Conservation (phyloP, 768 basidiomycete genomes). For the Russula emetica region DNA sequence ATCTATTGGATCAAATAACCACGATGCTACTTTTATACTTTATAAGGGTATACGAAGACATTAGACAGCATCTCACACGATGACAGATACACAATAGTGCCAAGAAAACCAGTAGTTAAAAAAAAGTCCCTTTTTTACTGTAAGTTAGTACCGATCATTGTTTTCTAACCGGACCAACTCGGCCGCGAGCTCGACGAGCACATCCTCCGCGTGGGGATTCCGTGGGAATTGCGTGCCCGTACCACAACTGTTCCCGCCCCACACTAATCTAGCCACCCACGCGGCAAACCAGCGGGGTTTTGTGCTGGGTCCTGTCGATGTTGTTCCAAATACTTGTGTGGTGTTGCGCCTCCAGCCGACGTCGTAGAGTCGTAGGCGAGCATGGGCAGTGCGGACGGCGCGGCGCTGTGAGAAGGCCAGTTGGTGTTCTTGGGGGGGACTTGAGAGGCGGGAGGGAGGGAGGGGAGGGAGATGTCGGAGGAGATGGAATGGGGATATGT, state of each 20-base stretch:
- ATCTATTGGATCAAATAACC: not conserved
- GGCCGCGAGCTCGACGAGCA: slow-evolving; percentile 59
- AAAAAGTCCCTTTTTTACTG: not conserved
- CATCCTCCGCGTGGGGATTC: slow-evolving; percentile 61
- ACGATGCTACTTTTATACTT: not conserved
- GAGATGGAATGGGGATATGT: slow-evolving; percentile 68
- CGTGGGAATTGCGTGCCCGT: slow-evolving; percentile 66
- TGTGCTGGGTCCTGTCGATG: slow-evolving; percentile 28
- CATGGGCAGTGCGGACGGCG: slow-evolving; percentile 61
- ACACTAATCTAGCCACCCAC: slow-evolving; percentile 51
- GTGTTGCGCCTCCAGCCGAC: slow-evolving; percentile 71
- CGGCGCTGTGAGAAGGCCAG: slow-evolving; percentile 60
- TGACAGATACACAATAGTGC: not conserved
- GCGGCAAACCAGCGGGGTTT: slow-evolving; percentile 44
- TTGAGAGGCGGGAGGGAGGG: slow-evolving; percentile 52
- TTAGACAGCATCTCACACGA: not conserved
- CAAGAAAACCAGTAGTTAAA: too few species aligned
- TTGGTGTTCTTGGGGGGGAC: slow-evolving; percentile 70
- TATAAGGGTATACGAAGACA: not conserved
- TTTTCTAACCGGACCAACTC: slow-evolving; percentile 54
- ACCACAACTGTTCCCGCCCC: slow-evolving; percentile 58
- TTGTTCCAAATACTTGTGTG: slow-evolving; percentile 52
- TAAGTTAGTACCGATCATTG: not conserved
- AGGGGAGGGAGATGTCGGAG: slow-evolving; percentile 66
- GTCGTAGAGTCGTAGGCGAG: slow-evolving; percentile 60